A percentile compares a stretch with the other conserved stretches of the same genome.
Evolutionary conservation across 129 eudicot genomes (phyloP).

Genomic region (Flaveria linearis): DNA sequence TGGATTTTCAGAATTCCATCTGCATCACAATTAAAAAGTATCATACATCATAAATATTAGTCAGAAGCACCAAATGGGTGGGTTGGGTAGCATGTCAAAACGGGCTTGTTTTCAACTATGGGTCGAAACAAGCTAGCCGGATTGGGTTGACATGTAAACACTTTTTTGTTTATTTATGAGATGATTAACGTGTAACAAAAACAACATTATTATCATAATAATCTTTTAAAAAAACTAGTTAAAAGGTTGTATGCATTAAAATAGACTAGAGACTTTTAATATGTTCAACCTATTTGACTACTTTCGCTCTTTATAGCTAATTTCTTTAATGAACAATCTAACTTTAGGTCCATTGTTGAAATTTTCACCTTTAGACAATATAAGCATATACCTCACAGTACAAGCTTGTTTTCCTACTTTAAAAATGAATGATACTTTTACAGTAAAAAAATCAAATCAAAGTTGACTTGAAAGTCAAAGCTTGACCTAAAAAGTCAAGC

Average conservation of each 20-base stretch:
- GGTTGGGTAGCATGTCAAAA: not conserved
- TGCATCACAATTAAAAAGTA: conserved; percentile 30
- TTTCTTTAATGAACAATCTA: not conserved
- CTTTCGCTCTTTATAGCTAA: not conserved
- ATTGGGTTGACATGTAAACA: not conserved
- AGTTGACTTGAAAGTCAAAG: conserved; percentile 6
- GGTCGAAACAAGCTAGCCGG: not conserved
- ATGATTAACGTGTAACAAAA: not conserved
- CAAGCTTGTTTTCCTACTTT: not conserved
- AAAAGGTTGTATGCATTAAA: not conserved
- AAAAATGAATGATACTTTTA: not conserved
- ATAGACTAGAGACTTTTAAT: not conserved
- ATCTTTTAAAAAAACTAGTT: not conserved
- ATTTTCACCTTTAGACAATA: not conserved
- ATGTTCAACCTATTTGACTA: too few relatives aligned
- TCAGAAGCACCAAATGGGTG: not conserved
- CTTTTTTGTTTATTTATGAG: not conserved
- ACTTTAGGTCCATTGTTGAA: not conserved
- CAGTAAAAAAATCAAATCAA: not conserved
- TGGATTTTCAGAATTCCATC: conserved; percentile 85
- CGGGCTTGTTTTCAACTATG: not conserved
- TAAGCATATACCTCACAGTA: not conserved
- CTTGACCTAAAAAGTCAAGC: not conserved
- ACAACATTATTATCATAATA: not conserved
- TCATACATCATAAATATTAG: not conserved